A percentile compares a stretch with the other conserved stretches of the same genome.
Evolutionary conservation across 140 eudicot species (phyloP).

Genomic region (Erigeron philadelphicus): DNA sequence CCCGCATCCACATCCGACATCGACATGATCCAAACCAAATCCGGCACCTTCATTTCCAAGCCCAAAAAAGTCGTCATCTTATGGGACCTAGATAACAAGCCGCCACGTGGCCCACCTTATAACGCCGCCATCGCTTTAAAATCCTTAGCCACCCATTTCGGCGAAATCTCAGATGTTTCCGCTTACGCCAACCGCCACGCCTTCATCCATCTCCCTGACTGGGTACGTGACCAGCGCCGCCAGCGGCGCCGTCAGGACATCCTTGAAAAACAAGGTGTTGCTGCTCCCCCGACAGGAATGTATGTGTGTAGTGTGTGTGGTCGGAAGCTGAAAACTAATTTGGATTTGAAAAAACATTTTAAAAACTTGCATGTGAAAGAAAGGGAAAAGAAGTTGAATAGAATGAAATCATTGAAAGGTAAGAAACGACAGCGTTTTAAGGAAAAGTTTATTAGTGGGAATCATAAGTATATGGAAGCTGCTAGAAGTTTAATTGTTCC

Average conservation of each 20-base stretch:
- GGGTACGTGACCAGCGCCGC: slow-evolving; percentile 79
- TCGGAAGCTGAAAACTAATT: slow-evolving; percentile 63
- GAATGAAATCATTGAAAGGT: slow-evolving; percentile 80
- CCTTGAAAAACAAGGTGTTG: slow-evolving; percentile 50
- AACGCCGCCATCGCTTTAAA: slow-evolving; percentile 67
- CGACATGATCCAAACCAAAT: slow-evolving; percentile 66
- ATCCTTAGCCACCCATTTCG: slow-evolving; percentile 52
- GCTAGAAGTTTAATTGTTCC: slow-evolving; percentile 60
- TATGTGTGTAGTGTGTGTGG: slow-evolving; percentile 81
- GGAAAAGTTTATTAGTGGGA: slow-evolving; percentile 59
- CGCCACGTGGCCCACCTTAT: slow-evolving; percentile 96
- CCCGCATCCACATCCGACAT: slow-evolving; percentile 48
- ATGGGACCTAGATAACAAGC: slow-evolving; percentile 95
- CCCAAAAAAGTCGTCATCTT: slow-evolving; percentile 73
- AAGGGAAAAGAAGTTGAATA: slow-evolving; percentile 70
- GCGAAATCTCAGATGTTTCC: slow-evolving; percentile 60
- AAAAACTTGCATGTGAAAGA: slow-evolving; percentile 66
- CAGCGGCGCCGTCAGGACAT: slow-evolving; percentile 51
- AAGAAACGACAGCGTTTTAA: slow-evolving; percentile 75
- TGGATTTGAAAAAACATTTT: slow-evolving; percentile 76
- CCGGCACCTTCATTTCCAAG: slow-evolving; percentile 55
- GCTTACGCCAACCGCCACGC: slow-evolving; percentile 98
- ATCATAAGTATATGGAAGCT: slow-evolving; percentile 62
- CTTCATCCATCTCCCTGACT: slow-evolving; percentile 72
- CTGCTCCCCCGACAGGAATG: slow-evolving; percentile 29